Base-by-base conservation (phyloP, 257 asterid genomes). In the Craterostigma plantagineum region DNA sequence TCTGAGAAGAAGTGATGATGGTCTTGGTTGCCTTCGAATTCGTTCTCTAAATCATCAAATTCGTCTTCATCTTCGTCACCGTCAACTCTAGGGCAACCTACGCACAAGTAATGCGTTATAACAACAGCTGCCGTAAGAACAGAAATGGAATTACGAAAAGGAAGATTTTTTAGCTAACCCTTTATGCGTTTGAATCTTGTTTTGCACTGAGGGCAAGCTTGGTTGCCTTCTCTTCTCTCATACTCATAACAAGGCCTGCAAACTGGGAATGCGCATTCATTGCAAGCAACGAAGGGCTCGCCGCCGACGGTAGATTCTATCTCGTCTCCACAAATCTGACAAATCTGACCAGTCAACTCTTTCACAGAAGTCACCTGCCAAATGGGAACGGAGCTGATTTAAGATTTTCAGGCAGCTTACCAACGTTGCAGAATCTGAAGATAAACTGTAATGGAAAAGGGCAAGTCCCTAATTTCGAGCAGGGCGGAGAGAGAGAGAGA, bases 1-100 rank as follows among this genome's bases (percentile, higher is more conserved):
- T 73, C 92, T 0, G 76, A 54, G 51, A 65, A 44, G 11, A 63
- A 73, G 18, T 60, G 77, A 34, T 72, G 70, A 53, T 58, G 63
- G 27, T 61, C 46, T 60, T 70, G 53, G 50, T 64, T 55, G 27
- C 76, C 76, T 34, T 79, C 76, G 14, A 80, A 80, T 43, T 85
- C 96, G 38, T 80, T 52, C 58, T 80, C 96, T 62, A 79, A 67
- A 68, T 85, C 96, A 53, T 85, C 96, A 48, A 70, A 75, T 34
- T 65, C 93, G 51, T 85, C 93, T 44, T 85, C 96, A 34, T 85
- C 96, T 52, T 85, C 96, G 58, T 84, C 96, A n/a, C 94, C 96
- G 14, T 80, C 92, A 17, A 85, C 96, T 61, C 94, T 64, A 4
- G 77, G 76, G 47, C 94, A 65, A 62, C 94, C 94, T 82, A 63